Evolutionary conservation across 495 filamentous ascomycete genomes (phyloP), one percentile per base, ranked within the genome.

Genomic region (Entonaema liquescens): DNA sequence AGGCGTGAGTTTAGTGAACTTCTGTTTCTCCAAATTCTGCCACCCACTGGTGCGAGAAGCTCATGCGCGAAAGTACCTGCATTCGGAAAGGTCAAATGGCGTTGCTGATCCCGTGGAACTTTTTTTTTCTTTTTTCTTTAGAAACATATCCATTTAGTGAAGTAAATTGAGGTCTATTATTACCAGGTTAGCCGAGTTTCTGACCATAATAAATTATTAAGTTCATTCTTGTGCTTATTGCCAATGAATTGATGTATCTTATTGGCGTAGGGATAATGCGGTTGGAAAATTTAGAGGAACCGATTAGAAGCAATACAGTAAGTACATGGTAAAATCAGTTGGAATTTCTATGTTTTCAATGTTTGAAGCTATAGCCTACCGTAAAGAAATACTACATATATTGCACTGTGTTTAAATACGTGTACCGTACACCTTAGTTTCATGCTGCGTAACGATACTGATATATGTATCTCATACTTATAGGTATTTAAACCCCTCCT

Each of bases 51-150:
- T 42, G 31, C 40, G 36, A 59, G 26, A 68, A 65, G 60, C 65
- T 65, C 65, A 69, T 69, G 70, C 52, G 29, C 13, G 62, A 62
- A 70, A 70, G 66, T 61, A 67, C 67, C 49, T 70, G 62, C 57
- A 55, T 65, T 67, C 71, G 58, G 65, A 73, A 73, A 59, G 57
- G 71, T 67, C 40, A 55, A 62, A 25, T 67, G 59, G 42, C 62
- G 58, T 70, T 13, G 71, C 63, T 70, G 71, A 74, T 70, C 71
- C 57, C 59, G 53, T 70, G 31, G 67, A 61, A 12, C 9, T 3
- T 50, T 25, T 33, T 31, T 31, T 54, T 56, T 35, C 17, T 49
- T 70, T 64, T 49, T 33, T 55, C 38, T 61, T 65, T 36, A 38
- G 17, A 70, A 57, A 40, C 25, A 52, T 57, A 47, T 44, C 38